Evolutionary conservation across 441 rosid species (phyloP), one percentile per base, ranked within the genome.

Genomic region (Adansonia rubrostipa): DNA sequence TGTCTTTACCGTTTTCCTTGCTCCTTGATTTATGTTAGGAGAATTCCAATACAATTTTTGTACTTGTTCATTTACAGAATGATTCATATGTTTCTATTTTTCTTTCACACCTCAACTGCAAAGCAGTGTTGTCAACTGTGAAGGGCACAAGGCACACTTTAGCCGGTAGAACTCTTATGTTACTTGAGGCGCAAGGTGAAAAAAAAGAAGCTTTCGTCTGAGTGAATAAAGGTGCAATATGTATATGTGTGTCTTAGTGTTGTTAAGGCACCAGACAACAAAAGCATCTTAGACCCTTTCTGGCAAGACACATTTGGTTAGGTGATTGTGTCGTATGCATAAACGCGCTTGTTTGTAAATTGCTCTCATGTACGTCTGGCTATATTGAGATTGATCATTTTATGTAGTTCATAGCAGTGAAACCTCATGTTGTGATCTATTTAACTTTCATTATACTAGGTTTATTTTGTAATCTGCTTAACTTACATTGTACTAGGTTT

Each of bases 321-420:
- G 61, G 24, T 17, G 61, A 19, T 36, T 36, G 5, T 5, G 2
- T 36, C 5, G 40, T 36, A 36, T 36, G 40, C 40, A 36, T 36
- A 36, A 36, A 36, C 40, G 40, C 1, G 40, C 40, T 36, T 36
- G 40, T 36, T 3, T 53, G 62, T 53, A 22, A 50, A 22, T 1
- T 53, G 47, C 11, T 33, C 60, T 51, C 20, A 33, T 53, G 45
- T 15, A 2, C 47, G 10, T 10, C 36, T 56, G 13, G 24, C 9
- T 13, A 44, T 45, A 19, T n/a, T 24, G 36, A 56, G 22, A 73
- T 73, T 28, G 67, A 20, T 33, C 54, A n/a, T 77, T 57, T 66
- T 48, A 67, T 17, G 40, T 69, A 79, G 58, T 69, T 69, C 20
- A 71, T 70, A 66, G 54, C 47, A 2, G 68, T 74, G 54, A 51